Percentiles rank a stretch among this genome's conserved stretches.
These are phyloP conservation scores for Nakazawaea peltata DNA, from an alignment of 805 yeast species.

Conservation along the genomic window DNA sequence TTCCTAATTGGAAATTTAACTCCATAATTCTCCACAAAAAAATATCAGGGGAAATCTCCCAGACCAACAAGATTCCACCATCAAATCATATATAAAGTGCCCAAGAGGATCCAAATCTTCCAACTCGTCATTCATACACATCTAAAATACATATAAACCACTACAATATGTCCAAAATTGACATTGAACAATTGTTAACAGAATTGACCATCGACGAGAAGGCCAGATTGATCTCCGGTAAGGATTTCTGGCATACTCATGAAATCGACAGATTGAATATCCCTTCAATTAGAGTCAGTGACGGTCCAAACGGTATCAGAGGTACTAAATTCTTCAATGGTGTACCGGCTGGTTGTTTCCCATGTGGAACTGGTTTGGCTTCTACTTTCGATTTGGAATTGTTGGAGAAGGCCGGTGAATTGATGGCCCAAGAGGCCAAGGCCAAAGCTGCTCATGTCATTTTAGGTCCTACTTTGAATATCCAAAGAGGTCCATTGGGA, in stretches of 20 bases:
- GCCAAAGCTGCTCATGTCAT: slow-evolving; percentile 33
- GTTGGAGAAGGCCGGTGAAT: slow-evolving; percentile 27
- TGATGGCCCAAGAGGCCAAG: slow-evolving; percentile 36
- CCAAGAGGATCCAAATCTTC: too few species aligned
- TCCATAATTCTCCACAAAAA: too few species aligned
- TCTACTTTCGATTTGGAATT: slow-evolving; percentile 34
- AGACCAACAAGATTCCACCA: too few species aligned
- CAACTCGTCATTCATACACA: too few species aligned
- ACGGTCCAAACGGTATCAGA: slow-evolving; percentile 43
- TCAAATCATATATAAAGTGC: too few species aligned
- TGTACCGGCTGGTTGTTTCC: slow-evolving; percentile 35
- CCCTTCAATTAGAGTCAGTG: slow-evolving; percentile 29
- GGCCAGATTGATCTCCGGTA: slow-evolving; percentile 21
- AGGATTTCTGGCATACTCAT: slow-evolving; percentile 34
- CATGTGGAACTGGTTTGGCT: slow-evolving; percentile 39
- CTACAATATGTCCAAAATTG: slow-evolving; percentile 3
- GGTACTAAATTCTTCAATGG: slow-evolving; percentile 33
- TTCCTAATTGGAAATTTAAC: too few species aligned
- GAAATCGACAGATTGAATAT: slow-evolving; percentile 24
- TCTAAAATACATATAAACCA: too few species aligned
- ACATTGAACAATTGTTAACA: slow-evolving; percentile 11
- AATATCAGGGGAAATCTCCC: too few species aligned
- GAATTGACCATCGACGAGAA: slow-evolving; percentile 23
- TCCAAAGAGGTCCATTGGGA: slow-evolving; percentile 36
- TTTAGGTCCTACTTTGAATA: slow-evolving; percentile 29